Base-by-base conservation (phyloP, 2,329 filamentous ascomycete species). In the Rhynchosporium secalis region DNA sequence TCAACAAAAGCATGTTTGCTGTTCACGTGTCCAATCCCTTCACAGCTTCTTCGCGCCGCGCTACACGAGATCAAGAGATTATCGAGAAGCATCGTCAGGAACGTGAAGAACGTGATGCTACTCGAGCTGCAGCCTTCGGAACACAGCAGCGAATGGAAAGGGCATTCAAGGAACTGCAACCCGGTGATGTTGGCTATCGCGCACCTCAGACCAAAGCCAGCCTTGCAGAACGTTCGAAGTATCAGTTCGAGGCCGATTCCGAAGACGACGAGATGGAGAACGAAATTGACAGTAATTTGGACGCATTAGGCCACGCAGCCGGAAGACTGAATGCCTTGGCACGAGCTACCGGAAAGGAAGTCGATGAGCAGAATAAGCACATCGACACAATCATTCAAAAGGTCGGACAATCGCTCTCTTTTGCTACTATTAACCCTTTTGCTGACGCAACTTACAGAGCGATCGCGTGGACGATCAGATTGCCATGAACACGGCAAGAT, bases 1-100 rank as follows among this genome's bases (percentile, higher is more conserved):
- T 96, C 56, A 96, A 97, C 76, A 82, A 89, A 66, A 92, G 88
- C 78, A 96, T 97, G 92, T 96, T 96, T 72, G 90, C 91, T 4
- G 84, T 93, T 28, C 89, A 92, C 71, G 87, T 93, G 31, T 80
- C 81, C 58, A 92, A 92, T 70, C 89, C 89, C 0, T 91, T 96
- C 74, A 95, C 90, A 0, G 86, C 85, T 13, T 86, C 84, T 65
- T 83, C 82, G 68, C 83, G 88, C 49, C 83, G 82, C 33, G 80
- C 81, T 60, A 85, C 84, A 62, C 83, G 85, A 46, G 90, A 95
- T 67, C 80, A 88, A 56, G 81, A 85, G 60, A 83, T 90, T 49
- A 79, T 96, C 71, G 85, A 88, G 51, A 87, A 87, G 62, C 85
- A 90, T 70, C 83, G 87, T 40, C 73, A 80, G 62, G 87, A 92